phyloP scores from a whole-genome alignment of 2,329 filamentous ascomycete genomes.

The Exophiala dermatitidis region DNA sequence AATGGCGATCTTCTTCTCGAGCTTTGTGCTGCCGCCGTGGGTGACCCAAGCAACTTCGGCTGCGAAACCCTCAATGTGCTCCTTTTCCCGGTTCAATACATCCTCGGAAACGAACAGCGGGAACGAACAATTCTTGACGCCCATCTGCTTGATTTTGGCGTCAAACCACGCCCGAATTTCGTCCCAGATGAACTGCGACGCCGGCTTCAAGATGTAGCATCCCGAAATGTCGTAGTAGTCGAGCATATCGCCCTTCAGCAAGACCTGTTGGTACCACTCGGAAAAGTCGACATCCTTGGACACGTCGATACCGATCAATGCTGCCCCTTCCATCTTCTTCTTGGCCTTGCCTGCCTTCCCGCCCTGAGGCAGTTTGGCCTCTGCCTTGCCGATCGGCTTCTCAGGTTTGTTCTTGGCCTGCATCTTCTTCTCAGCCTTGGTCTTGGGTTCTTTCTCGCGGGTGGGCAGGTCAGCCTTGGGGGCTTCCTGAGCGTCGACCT shows the following conservation, averaged over 20 bases:
- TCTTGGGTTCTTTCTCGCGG: conserved; percentile 33
- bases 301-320: conserved; percentile 78
- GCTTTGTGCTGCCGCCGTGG: conserved; percentile 76
- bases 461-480: conserved; percentile 21
- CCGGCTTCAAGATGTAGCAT: conserved; percentile 84
- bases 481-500: conserved; percentile 19
- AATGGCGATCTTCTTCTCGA: conserved; percentile 71
- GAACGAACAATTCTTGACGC: conserved; percentile 93
- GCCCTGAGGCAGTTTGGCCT: conserved; percentile 38
- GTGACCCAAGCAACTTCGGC: conserved; percentile 54
- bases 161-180: conserved; percentile 54
- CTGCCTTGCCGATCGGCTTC: conserved; percentile 38
- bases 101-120: conserved; percentile 91
- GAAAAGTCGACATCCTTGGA: conserved; percentile 81
- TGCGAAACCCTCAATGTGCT: conserved; percentile 97
- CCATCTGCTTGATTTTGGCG: conserved; percentile 73
- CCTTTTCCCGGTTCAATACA: conserved; percentile 79
- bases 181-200: conserved; percentile 62
- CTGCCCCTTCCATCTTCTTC: conserved; percentile 54
- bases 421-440: conserved; percentile 40
- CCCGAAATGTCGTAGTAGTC: conserved; percentile 98
- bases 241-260: conserved; percentile 94
- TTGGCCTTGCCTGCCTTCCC: conserved; percentile 32
- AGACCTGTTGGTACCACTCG: conserved; percentile 95
- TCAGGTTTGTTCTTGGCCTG: conserved; percentile 39